A percentile compares a stretch with the other conserved stretches of the same genome.
phyloP scores from a whole-genome alignment of 2,329 filamentous ascomycete genomes.

The Acarospora socialis region DNA sequence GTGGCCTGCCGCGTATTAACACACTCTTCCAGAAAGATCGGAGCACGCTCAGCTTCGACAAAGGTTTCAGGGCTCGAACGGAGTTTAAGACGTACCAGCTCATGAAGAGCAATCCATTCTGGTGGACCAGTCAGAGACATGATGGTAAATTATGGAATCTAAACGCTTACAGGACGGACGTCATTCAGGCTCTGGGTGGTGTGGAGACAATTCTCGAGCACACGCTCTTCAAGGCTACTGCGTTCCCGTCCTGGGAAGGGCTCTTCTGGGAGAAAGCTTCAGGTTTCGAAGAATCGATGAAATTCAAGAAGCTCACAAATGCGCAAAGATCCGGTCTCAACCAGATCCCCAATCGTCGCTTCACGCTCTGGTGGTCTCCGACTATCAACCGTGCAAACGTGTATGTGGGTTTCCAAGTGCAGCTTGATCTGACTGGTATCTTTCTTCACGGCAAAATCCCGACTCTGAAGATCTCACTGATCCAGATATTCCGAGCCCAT shows the following conservation, averaged over 20 bases:
- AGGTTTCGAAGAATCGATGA: constrained; percentile 56
- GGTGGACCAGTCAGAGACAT: constrained; percentile 96
- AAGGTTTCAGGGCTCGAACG: constrained; percentile 86
- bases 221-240: constrained; percentile 90
- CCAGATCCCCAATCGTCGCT: constrained; percentile 96
- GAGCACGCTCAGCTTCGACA: constrained; percentile 94
- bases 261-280: constrained; percentile 71
- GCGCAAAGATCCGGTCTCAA: constrained; percentile 93
- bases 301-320: constrained; percentile 98
- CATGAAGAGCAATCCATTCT: constrained; percentile 99
- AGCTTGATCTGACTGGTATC: constrained; percentile 92
- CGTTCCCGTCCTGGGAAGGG: constrained; percentile 94
- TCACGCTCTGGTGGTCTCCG: constrained; percentile 93
- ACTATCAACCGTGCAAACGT: constrained; percentile 94
- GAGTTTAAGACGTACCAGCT: constrained; percentile 98
- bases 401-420: constrained; percentile 98
- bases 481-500: constrained; percentile 98
- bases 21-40: constrained; percentile 97
- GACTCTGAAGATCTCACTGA: constrained; percentile 91
- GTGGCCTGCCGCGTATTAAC: constrained; percentile 93
- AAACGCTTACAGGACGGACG: constrained; percentile 89
- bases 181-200: constrained; percentile 89
- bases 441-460: constrained; percentile 91
- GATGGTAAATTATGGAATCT: constrained; percentile 97
- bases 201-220: constrained; percentile 97